These are phyloP conservation scores for Baorangia bicolor DNA, from an alignment of 768 basidiomycete species.

Conservation along the genomic window DNA sequence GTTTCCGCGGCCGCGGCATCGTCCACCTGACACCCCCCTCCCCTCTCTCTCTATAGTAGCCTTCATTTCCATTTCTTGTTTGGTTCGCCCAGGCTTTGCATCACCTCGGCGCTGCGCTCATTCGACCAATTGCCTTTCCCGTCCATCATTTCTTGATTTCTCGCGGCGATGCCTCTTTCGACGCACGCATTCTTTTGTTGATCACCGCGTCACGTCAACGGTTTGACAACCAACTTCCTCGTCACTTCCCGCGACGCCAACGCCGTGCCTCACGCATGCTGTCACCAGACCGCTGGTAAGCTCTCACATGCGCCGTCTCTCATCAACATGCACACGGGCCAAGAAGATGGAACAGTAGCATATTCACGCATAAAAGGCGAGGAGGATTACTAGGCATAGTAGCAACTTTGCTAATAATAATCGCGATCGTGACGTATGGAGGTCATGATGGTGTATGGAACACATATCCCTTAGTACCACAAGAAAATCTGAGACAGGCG, in stretches of 20 bases:
- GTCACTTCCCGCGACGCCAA: conserved; percentile 5
- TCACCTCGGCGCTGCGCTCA: conserved; percentile 7
- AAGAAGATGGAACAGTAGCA: conserved; percentile 3
- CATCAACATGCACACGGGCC: neutral
- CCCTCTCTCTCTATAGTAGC: neutral
- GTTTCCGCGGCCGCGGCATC: conserved; percentile 6
- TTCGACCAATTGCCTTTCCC: neutral
- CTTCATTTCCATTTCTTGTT: neutral
- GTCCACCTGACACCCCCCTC: neutral
- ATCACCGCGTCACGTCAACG: conserved; percentile 15
- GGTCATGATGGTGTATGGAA: conserved; percentile 10
- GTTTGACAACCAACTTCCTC: conserved; percentile 1
- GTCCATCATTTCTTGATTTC: conserved; percentile 7
- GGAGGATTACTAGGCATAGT: conserved; percentile 16
- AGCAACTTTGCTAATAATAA: conserved; percentile 24
- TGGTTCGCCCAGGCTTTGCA: neutral
- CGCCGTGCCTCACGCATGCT: neutral
- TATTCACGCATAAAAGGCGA: conserved; percentile 18
- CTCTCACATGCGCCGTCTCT: neutral
- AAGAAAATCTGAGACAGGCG: conserved; percentile 4
- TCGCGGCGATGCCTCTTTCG: conserved; percentile 4
- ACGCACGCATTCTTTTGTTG: conserved; percentile 3
- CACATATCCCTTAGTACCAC: conserved; percentile 14
- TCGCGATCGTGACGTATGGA: conserved; percentile 17
- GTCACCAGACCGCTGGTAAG: neutral